phyloP scores from a whole-genome alignment of 2,329 filamentous ascomycete genomes.

The Colletotrichum navitas region DNA sequence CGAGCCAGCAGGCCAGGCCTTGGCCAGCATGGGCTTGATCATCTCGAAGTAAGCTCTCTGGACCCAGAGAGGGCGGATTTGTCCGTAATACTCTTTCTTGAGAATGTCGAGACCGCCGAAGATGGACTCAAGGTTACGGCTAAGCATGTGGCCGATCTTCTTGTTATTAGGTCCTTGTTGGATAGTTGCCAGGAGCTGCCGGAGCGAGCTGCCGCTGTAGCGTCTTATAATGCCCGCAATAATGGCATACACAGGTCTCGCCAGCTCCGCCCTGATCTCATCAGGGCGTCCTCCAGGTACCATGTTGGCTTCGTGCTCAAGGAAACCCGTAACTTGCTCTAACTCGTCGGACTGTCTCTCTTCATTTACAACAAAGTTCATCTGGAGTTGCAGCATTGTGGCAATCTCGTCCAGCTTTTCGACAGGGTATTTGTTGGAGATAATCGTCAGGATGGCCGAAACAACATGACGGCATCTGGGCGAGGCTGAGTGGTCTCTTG shows the following conservation, averaged over 20 bases:
- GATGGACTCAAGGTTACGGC: constrained; percentile 57
- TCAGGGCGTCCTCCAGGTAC: constrained; percentile 18
- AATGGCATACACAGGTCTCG: constrained; percentile 50
- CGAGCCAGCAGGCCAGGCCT: constrained; percentile 54
- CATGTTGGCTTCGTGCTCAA: constrained; percentile 28
- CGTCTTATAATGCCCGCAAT: constrained; percentile 55
- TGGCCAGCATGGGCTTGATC: constrained; percentile 58
- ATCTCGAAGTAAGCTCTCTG: constrained; percentile 64
- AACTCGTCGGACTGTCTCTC: constrained; percentile 35
- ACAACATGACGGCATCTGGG: constrained; percentile 46
- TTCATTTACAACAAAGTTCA: constrained; percentile 26
- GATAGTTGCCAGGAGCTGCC: constrained; percentile 50
- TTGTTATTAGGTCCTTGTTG: constrained; percentile 48
- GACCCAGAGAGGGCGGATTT: constrained; percentile 58
- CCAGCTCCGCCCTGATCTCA: constrained; percentile 26
- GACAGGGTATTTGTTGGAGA: constrained; percentile 61
- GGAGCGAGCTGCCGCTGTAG: constrained; percentile 53
- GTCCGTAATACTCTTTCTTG: constrained; percentile 56
- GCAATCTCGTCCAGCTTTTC: constrained; percentile 47
- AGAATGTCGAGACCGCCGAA: constrained; percentile 56
- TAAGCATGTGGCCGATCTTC: constrained; percentile 55
- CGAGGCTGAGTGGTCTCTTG: constrained; percentile 43
- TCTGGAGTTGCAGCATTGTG: constrained; percentile 45
- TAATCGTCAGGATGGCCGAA: constrained; percentile 54
- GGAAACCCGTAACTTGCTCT: constrained; percentile 28